Conservation (phyloP, 2,329 filamentous ascomycete species). For the Fusarium longipes region DNA sequence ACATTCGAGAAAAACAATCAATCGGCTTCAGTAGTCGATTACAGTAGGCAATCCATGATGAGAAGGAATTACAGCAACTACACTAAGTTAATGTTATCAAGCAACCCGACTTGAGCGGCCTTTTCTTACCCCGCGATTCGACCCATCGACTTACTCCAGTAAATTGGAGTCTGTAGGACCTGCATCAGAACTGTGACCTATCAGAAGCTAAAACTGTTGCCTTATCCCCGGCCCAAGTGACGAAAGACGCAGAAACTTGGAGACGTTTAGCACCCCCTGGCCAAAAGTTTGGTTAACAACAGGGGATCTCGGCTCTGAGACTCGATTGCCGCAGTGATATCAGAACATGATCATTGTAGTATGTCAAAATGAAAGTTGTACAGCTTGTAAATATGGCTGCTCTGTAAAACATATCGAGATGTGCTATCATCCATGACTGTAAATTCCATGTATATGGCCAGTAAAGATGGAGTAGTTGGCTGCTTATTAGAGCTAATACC, state of each 20-base stretch:
- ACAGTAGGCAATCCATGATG: background rate
- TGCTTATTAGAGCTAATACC: background rate
- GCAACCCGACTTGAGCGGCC: conserved; percentile 18
- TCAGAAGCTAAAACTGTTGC: conserved; percentile 20
- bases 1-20: background rate
- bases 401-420: background rate
- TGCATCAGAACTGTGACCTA: conserved; percentile 19
- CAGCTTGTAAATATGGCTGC: background rate
- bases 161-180: background rate
- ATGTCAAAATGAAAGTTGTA: background rate
- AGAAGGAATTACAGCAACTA: background rate
- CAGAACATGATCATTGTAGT: background rate
- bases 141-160: background rate
- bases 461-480: too few relatives aligned
- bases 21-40: background rate
- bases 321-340: background rate
- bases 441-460: background rate
- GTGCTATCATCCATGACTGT: background rate
- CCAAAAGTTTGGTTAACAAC: background rate
- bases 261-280: background rate
- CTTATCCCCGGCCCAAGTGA: conserved; percentile 29
- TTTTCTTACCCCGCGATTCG: conserved; percentile 32
- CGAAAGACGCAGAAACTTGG: conserved; percentile 9
- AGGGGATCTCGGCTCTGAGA: background rate
- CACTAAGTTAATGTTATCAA: background rate